A percentile compares a stretch with the other conserved stretches of the same genome.
Evolutionary conservation across 202 grass and related monocot genomes (phyloP).

Genomic region (Carex sylvatica): DNA sequence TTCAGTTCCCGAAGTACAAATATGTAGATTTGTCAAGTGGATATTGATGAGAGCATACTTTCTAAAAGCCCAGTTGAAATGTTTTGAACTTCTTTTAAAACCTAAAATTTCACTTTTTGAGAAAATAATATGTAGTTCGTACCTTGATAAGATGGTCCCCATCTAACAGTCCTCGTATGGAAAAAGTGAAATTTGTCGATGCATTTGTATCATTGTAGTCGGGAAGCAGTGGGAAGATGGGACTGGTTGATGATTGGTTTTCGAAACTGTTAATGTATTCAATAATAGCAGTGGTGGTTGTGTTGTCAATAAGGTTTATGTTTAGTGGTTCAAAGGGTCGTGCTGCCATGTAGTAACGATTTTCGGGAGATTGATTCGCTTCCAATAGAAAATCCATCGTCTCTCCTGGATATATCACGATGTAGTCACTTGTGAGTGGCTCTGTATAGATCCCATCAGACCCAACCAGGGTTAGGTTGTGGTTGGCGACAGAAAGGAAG

Average conservation of each 20-base stretch:
- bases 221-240: slow-evolving; percentile 29
- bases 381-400: slow-evolving; percentile 33
- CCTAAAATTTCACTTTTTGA: too few relatives aligned
- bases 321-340: slow-evolving; percentile 4
- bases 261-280: not conserved
- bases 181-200: slow-evolving; percentile 23
- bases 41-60: too few relatives aligned
- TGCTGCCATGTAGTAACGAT: slow-evolving; percentile 37
- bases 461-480: slow-evolving; percentile 29
- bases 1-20: too few relatives aligned
- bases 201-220: slow-evolving; percentile 32
- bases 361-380: slow-evolving; percentile 19
- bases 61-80: too few relatives aligned
- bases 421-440: slow-evolving; percentile 22
- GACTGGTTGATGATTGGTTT: not conserved
- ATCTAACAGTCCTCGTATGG: slow-evolving; percentile 1
- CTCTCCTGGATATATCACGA: slow-evolving; percentile 31
- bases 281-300: slow-evolving; percentile 34
- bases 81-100: too few relatives aligned
- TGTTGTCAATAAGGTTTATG: slow-evolving; percentile 12
- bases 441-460: slow-evolving; percentile 30
- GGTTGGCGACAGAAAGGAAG: slow-evolving; percentile 27
- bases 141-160: not conserved
- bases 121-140: not conserved
- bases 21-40: too few relatives aligned